Percentiles rank a stretch among this genome's conserved stretches.
These are phyloP conservation scores for Orbilia blumenaviensis DNA, from an alignment of 2,329 filamentous ascomycete genomes.

Conservation along the genomic window DNA sequence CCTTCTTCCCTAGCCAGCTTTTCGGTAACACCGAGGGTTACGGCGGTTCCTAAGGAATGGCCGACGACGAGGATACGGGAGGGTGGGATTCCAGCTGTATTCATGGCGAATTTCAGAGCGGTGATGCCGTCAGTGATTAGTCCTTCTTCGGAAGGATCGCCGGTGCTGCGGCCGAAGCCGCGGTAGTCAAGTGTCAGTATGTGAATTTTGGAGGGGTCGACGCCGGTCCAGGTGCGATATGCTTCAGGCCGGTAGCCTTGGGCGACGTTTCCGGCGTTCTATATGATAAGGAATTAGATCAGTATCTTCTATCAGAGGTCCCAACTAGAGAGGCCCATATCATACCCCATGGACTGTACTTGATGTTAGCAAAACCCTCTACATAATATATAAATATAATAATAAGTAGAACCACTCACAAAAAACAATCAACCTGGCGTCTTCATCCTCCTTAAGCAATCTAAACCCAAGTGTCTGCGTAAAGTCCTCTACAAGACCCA, in stretches of 20 bases:
- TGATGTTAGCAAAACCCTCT: conserved; percentile 35
- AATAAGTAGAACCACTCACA: conserved; percentile 64
- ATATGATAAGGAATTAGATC: conserved; percentile 45
- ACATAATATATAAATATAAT: conserved; percentile 57
- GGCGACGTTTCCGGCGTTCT: conserved; percentile 87
- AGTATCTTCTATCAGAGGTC: neutral
- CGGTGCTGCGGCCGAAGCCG: conserved; percentile 82
- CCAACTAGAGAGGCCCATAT: conserved; percentile 16
- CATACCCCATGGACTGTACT: conserved; percentile 71
- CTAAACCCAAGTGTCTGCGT: conserved; percentile 69
- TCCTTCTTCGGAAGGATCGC: conserved; percentile 80
- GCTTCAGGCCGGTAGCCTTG: conserved; percentile 78
- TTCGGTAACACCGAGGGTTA: conserved; percentile 78
- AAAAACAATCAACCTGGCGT: conserved; percentile 71
- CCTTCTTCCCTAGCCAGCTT: conserved; percentile 69
- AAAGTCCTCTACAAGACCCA: conserved; percentile 67
- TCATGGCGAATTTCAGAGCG: conserved; percentile 76
- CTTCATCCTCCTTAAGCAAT: conserved; percentile 71
- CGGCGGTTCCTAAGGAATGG: conserved; percentile 87
- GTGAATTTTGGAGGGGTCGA: conserved; percentile 75
- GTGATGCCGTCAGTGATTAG: conserved; percentile 81
- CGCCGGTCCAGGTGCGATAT: conserved; percentile 79
- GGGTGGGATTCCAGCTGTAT: conserved; percentile 71
- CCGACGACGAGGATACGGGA: conserved; percentile 81
- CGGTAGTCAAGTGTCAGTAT: conserved; percentile 91